Conservation (phyloP, 352 stramenopile species). For the Phytophthora meadii region DNA sequence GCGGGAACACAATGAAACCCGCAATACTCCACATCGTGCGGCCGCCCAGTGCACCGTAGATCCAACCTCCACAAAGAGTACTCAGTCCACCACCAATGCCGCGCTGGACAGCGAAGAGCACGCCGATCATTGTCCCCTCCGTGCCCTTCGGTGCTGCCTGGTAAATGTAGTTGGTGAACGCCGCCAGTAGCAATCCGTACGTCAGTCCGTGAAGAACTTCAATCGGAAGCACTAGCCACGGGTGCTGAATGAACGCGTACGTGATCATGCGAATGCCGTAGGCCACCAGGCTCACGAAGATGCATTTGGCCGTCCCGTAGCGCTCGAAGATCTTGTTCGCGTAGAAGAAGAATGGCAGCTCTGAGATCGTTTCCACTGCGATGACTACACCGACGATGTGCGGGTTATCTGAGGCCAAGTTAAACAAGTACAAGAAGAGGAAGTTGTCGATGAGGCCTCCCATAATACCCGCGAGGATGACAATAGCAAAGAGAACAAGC, state of each 20-base stretch:
- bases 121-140: constrained; percentile 52
- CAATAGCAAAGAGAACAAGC: constrained; percentile 42
- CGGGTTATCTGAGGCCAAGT: constrained; percentile 42
- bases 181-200: constrained; percentile 45
- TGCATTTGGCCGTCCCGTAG: constrained; percentile 44
- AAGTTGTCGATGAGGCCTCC: constrained; percentile 44
- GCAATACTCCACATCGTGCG: constrained; percentile 51
- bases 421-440: constrained; percentile 46
- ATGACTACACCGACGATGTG: constrained; percentile 51
- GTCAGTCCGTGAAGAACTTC: constrained; percentile 52
- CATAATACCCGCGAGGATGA: constrained; percentile 45
- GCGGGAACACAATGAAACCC: constrained; percentile 42
- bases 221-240: constrained; percentile 47
- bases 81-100: constrained; percentile 43
- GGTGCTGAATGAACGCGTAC: constrained; percentile 47
- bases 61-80: constrained; percentile 45
- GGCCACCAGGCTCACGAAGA: constrained; percentile 42
- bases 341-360: constrained; percentile 58
- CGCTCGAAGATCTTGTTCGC: constrained; percentile 53
- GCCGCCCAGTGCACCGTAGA: constrained; percentile 44
- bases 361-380: constrained; percentile 45
- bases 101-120: constrained; percentile 47
- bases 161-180: constrained; percentile 58
- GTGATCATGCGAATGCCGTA: constrained; percentile 49
- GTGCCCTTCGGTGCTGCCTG: constrained; percentile 40